Evolutionary conservation across 257 asterid genomes (phyloP).

Genomic region (Lavandula angustifolia): DNA sequence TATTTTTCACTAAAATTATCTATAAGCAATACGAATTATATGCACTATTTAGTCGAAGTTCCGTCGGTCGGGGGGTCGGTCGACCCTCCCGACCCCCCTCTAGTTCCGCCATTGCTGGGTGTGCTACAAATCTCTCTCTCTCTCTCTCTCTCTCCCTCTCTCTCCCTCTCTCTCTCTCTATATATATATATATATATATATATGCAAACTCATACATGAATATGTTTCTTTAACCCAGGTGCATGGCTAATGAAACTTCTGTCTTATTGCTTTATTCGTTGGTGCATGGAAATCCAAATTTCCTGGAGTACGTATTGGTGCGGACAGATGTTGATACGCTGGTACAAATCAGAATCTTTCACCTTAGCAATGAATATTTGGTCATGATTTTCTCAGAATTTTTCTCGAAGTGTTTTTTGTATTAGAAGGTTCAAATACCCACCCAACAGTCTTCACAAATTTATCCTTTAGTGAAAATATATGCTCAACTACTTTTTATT

Average conservation of each 20-base stretch:
- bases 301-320: conserved; percentile 94
- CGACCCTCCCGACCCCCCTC: too few relatives aligned
- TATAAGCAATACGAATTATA: too few relatives aligned
- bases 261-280: conserved; percentile 86
- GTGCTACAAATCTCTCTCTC: conserved; percentile 9
- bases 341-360: conserved; percentile 51
- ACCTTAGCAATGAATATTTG: conserved; percentile 1
- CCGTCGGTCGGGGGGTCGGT: too few relatives aligned
- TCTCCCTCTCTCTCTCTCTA: not conserved
- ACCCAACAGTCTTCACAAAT: conserved; percentile 15
- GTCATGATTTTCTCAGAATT: not conserved
- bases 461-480: conserved; percentile 15
- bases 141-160: not conserved
- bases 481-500: not conserved
- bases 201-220: not conserved
- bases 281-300: conserved; percentile 90
- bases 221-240: conserved; percentile 45
- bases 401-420: not conserved
- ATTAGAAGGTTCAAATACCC: conserved; percentile 3
- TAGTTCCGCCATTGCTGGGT: too few relatives aligned
- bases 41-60: too few relatives aligned
- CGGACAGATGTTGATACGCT: conserved; percentile 95
- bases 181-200: not conserved
- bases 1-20: too few relatives aligned
- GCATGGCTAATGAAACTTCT: conserved; percentile 84